Evolutionary conservation across 2,329 filamentous ascomycete genomes (phyloP), one percentile per base, ranked within the genome.

Genomic region (Cordyceps pruinosa): DNA sequence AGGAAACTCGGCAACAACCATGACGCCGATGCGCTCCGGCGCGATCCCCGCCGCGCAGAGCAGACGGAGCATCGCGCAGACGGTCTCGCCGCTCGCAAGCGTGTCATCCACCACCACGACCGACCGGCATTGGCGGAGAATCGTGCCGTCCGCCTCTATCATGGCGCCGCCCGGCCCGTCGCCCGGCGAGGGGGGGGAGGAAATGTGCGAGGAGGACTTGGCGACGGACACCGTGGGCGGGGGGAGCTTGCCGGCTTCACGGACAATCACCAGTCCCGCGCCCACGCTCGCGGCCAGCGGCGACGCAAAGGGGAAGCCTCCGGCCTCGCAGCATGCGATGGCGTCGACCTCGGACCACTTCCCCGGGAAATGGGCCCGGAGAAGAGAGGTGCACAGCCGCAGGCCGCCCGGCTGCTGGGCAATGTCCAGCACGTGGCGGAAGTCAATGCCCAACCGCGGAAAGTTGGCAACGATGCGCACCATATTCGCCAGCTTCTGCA

Each of bases 51-150:
- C 73, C 62, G 77, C 49, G 1, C 41, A 13, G 26, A 85, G 64
- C 2, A 86, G 68, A 61, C 72, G 61, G 34, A 86, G 62, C 35
- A 82, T 72, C 7, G 78, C 79, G 65, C 70, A 77, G 37, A 85
- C 74, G 3, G 82, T 85, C 61, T 72, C 61, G 1, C 81, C 82
- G 0, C 77, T 80, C 6, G 82, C 73, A 57, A 86, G 75, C 28
- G 84, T 81, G 66, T 86, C 82, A 58, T 86, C 82, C 5, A 86
- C 73, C 0, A 85, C 73, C n/a, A 85, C 70, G 12, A 85, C 76
- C 4, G 70, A 71, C 4, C 66, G 68, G 1, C 68, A 73, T 35
- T 26, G 63, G 0, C 69, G 62, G 19, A 85, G 32, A 37, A 68
- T 66, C 69, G 75, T 69, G 19, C 62, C 63, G 17, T 71, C 70